Evolutionary conservation across 2,329 filamentous ascomycete genomes (phyloP), one percentile per base, ranked within the genome.

Genomic region (Trichothecium sympodiale): DNA sequence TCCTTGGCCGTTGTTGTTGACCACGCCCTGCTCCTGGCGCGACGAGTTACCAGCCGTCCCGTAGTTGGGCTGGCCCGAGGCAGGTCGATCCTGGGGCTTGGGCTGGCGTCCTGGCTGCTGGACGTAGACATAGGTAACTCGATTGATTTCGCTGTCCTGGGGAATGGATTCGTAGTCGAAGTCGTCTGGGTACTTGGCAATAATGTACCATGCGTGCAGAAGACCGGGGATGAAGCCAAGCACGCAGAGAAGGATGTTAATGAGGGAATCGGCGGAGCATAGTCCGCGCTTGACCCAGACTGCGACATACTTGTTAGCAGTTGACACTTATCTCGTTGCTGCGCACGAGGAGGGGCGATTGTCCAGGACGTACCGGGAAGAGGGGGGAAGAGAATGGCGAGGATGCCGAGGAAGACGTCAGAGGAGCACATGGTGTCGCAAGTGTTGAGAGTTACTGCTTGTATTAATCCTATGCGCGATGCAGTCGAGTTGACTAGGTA

Each of bases 271-370:
- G 38, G 80, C 86, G 43, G 80, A 83, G 69, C 91, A 98, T 62
- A 98, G 70, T 44, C 91, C 91, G 51, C 82, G 69, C 66, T 96
- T 98, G 41, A 98, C 85, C 91, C 91, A 98, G 50, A 98, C 91
- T 86, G 50, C 36, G 29, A 23, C 31, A 38, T 34, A 16, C 6
- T 29, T 43, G 46, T 54, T 48, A 54, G 45, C 39, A 14, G 14
- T 13, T 14, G 13, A n/a, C n/a, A n/a, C n/a, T n/a, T n/a, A n/a
- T n/a, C n/a, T n/a, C n/a, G n/a, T n/a, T n/a, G n/a, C 45, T 42
- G 36, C 46, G 43, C 18, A 47, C 17, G 26, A 44, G 17, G 20
- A 17, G 13, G 31, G 20, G 6, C 20, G 20, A 25, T 25, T 25
- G 20, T 25, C 31, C 25, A 29, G 17, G 45, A 61, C 71, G 52